Base-by-base conservation (phyloP, 768 basidiomycete species). In the Candolleomyces efflorescens region DNA sequence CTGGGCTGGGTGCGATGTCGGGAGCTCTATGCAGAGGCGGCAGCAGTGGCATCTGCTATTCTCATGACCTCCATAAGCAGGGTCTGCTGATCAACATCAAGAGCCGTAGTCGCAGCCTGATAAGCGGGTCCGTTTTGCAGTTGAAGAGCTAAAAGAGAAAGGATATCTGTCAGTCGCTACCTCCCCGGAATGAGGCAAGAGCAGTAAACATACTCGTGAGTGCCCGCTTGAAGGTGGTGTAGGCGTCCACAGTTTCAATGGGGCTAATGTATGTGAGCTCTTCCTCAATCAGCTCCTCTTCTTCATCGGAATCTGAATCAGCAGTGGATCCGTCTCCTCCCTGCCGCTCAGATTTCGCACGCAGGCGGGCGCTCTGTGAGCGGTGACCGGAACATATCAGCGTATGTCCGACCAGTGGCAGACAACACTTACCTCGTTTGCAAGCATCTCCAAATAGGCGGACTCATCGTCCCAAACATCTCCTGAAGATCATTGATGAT, bases 401-500 rank as follows among this genome's bases (percentile, higher is more conserved):
- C 51, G 51, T 38, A 32, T 32, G 32, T 32, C 32, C 32, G 32
- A 37, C 26, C 32, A 13, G 24, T 17, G 18, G 6, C 46, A 22
- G 24, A 2, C 51, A 38, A 23, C 17, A 32, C 51, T 53, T 38
- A 53, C 90, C 80, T 94, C 89, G 63, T 84, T 83, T 6, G 91
- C 92, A 36, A 95, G 81, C 79, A 92, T 75, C 69, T 94, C 92
- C 45, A 93, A 78, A 67, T 94, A 95, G 6, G 88, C 90, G 7
- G 91, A 92, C 63, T 93, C 90, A 58, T 90, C 87, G 65, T 94
- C 92, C 86, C 89, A 93, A 15, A 94, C 90, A 69, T 95, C 93
- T 67, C 90, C 92, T 86, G 59, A 55, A 58, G 60, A 39, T 59
- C 63, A 60, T 48, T 59, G 49, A 56, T 20, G 59, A 56, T 32